Conservation (phyloP, 2,329 filamentous ascomycete species). For the Microcyclospora pomicola region DNA sequence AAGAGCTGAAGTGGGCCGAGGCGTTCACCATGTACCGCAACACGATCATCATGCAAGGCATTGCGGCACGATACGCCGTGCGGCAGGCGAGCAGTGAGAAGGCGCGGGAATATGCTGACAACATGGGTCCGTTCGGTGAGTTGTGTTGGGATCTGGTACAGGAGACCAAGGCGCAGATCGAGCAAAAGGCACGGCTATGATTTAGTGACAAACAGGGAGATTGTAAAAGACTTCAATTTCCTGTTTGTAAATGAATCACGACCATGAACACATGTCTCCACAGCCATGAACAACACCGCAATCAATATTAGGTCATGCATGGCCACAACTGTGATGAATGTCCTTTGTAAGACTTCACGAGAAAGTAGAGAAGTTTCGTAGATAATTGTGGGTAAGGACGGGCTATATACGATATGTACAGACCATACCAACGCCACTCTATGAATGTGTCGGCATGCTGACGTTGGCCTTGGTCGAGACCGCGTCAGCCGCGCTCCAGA, state of each 20-base stretch:
- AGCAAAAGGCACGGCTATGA: slow-evolving; percentile 18
- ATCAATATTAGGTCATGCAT: too few relatives aligned
- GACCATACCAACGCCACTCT: not conserved
- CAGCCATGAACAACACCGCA: too few relatives aligned
- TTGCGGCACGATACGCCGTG: slow-evolving; percentile 72
- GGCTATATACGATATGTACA: too few relatives aligned
- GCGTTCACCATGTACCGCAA: slow-evolving; percentile 48
- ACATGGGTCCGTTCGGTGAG: slow-evolving; percentile 59
- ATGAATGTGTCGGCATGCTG: slow-evolving; percentile 62
- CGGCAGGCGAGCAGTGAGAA: slow-evolving; percentile 81
- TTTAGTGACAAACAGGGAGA: too few relatives aligned
- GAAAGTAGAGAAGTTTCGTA: too few relatives aligned
- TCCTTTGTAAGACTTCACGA: too few relatives aligned
- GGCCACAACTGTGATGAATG: too few relatives aligned
- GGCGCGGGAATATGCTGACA: slow-evolving; percentile 57
- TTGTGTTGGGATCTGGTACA: slow-evolving; percentile 63
- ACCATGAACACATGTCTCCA: too few relatives aligned
- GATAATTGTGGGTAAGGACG: too few relatives aligned
- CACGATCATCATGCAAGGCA: slow-evolving; percentile 66
- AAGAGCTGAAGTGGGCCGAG: slow-evolving; percentile 49
- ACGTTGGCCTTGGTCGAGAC: slow-evolving; percentile 73
- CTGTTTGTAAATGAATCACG: too few relatives aligned
- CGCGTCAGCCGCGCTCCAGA: slow-evolving; percentile 80
- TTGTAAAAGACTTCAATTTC: too few relatives aligned
- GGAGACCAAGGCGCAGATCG: slow-evolving; percentile 24